Conservation (phyloP, 2,329 filamentous ascomycete species). For the Calonectria hawksworthii region DNA sequence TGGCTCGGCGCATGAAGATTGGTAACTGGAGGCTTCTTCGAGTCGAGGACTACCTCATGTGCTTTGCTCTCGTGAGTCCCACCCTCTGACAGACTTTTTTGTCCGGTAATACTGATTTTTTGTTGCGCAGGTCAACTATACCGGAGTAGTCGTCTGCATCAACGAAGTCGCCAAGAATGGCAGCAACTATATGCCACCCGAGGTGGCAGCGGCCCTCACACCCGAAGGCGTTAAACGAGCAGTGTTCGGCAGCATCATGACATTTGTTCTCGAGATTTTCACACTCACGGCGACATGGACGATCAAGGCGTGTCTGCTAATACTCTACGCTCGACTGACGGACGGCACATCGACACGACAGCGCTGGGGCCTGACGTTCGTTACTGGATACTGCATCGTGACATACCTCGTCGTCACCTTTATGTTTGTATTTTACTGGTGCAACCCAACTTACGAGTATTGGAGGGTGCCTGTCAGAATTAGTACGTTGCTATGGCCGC, state of each 20-base stretch:
- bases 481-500: slow-evolving; percentile 34
- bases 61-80: slow-evolving; percentile 58
- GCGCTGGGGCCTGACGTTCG: slow-evolving; percentile 56
- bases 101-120: background rate
- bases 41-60: slow-evolving; percentile 70
- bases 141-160: slow-evolving; percentile 58
- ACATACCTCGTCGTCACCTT: slow-evolving; percentile 64
- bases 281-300: slow-evolving; percentile 66
- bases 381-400: slow-evolving; percentile 58
- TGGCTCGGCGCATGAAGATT: slow-evolving; percentile 54
- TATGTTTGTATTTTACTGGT: slow-evolving; percentile 68
- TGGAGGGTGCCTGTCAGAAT: slow-evolving; percentile 63
- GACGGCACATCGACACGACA: slow-evolving; percentile 48
- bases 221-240: slow-evolving; percentile 56
- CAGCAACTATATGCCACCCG: slow-evolving; percentile 59
- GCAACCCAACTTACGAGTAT: slow-evolving; percentile 64
- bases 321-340: slow-evolving; percentile 67
- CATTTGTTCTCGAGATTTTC: slow-evolving; percentile 66
- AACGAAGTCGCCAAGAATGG: slow-evolving; percentile 59
- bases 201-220: slow-evolving; percentile 58
- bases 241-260: slow-evolving; percentile 67
- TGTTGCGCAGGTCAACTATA: slow-evolving; percentile 48
- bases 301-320: slow-evolving; percentile 65
- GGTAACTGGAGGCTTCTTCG: slow-evolving; percentile 63
- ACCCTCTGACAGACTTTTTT: background rate